These are phyloP conservation scores for Durio zibethinus DNA, from an alignment of 345 rosid genomes.

Conservation along the genomic window DNA sequence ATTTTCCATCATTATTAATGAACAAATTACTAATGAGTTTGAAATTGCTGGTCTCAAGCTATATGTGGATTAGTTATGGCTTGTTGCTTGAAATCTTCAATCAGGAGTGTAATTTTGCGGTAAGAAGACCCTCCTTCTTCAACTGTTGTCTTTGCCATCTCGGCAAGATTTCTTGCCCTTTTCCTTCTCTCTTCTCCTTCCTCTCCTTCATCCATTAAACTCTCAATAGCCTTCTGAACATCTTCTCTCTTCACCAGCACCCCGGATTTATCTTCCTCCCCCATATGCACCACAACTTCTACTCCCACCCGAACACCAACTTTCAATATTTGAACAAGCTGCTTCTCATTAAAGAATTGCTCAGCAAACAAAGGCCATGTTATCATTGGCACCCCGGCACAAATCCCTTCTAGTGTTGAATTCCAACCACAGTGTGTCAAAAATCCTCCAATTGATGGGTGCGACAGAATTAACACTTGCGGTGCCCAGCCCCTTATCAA, in stretches of 20 bases:
- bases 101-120: conserved; percentile 24
- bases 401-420: conserved; percentile 45
- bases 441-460: conserved; percentile 42
- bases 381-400: conserved; percentile 35
- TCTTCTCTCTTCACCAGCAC: conserved; percentile 24
- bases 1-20: no score
- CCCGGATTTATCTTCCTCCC: conserved; percentile 36
- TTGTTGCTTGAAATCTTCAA: conserved; percentile 28
- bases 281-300: conserved; percentile 26
- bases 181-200: conserved; percentile 24
- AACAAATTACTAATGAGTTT: no score
- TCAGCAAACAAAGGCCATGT: conserved; percentile 43
- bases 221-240: conserved; percentile 27
- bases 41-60: neutral
- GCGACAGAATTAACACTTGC: conserved; percentile 49
- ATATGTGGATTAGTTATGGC: neutral
- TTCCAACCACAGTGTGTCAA: conserved; percentile 68
- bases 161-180: conserved; percentile 18
- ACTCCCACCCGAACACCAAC: conserved; percentile 44
- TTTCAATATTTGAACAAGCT: conserved; percentile 32
- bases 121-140: conserved; percentile 34
- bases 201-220: conserved; percentile 27
- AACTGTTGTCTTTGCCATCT: conserved; percentile 26
- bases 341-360: conserved; percentile 37
- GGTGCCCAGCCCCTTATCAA: conserved; percentile 59